Evolutionary conservation across 495 filamentous ascomycete species (phyloP).

Genomic region (Talaromyces wortmannii): DNA sequence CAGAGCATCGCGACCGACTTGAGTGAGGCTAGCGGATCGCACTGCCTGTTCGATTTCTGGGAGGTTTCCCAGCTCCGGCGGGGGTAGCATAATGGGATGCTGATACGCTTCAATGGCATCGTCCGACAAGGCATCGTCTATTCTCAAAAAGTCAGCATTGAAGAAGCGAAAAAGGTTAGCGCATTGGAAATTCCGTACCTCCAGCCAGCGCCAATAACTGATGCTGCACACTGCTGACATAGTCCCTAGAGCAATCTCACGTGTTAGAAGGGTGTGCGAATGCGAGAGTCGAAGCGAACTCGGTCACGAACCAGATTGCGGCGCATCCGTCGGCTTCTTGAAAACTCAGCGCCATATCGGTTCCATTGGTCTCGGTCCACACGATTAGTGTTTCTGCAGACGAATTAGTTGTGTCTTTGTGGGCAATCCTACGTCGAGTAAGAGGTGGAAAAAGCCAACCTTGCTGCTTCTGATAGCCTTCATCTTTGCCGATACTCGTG

Average conservation of each 20-base stretch:
- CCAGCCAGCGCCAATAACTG: conserved; percentile 49
- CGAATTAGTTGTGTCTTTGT: conserved; percentile 18
- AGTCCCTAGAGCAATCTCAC: conserved; percentile 58
- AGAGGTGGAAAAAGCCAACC: conserved; percentile 41
- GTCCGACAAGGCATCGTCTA: conserved; percentile 88
- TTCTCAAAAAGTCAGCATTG: conserved; percentile 3
- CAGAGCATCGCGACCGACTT: conserved; percentile 77
- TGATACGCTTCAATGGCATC: conserved; percentile 63
- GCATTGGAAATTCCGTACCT: conserved; percentile 23
- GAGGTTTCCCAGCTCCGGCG: conserved; percentile 71
- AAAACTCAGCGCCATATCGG: conserved; percentile 97
- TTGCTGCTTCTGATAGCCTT: conserved; percentile 98
- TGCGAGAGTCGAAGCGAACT: conserved; percentile 2
- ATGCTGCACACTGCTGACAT: conserved; percentile 78
- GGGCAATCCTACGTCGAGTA: conserved; percentile 4
- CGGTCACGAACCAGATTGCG: conserved; percentile 69
- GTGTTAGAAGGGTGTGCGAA: conserved; percentile 7
- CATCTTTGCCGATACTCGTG: conserved; percentile 83
- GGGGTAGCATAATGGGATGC: conserved; percentile 66
- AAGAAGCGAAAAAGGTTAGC: background rate
- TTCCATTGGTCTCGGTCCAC: conserved; percentile 83
- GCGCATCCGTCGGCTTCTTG: conserved; percentile 95
- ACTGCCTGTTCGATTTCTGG: conserved; percentile 77
- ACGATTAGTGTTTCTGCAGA: conserved; percentile 87
- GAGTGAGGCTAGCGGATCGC: conserved; percentile 64